Evolutionary conservation across 2,329 filamentous ascomycete species (phyloP), one percentile per base, ranked within the genome.

Genomic region (Sporothrix variecibatus): DNA sequence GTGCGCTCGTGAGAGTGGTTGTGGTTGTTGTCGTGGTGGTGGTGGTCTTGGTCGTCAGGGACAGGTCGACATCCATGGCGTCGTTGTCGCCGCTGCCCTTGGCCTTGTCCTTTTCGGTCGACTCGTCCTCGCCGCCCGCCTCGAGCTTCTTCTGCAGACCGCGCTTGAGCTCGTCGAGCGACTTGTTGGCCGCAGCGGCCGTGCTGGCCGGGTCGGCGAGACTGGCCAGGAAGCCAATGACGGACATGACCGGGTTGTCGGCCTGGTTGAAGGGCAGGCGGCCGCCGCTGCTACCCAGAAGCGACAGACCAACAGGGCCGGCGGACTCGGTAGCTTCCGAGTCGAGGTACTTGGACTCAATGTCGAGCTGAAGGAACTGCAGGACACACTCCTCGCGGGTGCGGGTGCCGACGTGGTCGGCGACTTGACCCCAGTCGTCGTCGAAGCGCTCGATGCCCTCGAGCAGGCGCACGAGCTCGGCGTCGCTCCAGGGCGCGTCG

Each of bases 221-320:
- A 77, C 94, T 93, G 68, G 95, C 95, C 12, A 99, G 87, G 86
- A 98, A 99, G 72, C 93, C 93, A 78, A 99, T 93, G 2, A 98
- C 96, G 26, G 95, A 97, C 89, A 99, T 92, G 76, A 99, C 94
- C 0, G 97, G 95, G 82, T 98, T 99, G 79, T 99, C 96, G 17
- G 93, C 91, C 81, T 97, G 94, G 81, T 90, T 95, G 82, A 98
- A 96, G 0, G 96, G 96, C 64, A 97, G 87, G 76, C 94, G 91
- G 9, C 95, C 95, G 75, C 92, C 89, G 71, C 94, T 88, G 73
- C 90, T 88, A 46, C 92, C 92, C 49, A 96, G 85, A 86, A 92
- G 85, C 73, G 89, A 86, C 73, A 93, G 85, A 8, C 90, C 88
- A 0, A 84, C 88, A 12, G 86, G 87, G 67, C 86, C 85, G 74